Conservation (phyloP, 2,329 filamentous ascomycete genomes). For the Penicillium fuscoglaucum region DNA sequence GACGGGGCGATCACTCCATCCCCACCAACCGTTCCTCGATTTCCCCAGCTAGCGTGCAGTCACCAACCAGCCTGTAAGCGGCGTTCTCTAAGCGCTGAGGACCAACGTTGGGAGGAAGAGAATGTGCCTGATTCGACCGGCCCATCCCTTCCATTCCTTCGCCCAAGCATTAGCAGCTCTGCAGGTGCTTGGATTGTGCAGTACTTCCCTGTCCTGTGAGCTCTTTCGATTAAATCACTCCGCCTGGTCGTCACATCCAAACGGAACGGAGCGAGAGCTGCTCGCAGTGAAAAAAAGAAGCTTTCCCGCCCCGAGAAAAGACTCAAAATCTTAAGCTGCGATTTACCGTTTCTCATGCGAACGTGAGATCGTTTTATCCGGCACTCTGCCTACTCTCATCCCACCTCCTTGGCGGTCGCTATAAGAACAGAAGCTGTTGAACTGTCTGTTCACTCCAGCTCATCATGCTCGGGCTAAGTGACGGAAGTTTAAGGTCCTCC, state of each 20-base stretch:
- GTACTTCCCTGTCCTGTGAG: not conserved
- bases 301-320: slow-evolving; percentile 17
- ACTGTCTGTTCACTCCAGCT: slow-evolving; percentile 8
- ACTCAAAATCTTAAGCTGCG: not conserved
- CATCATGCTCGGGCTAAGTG: slow-evolving; percentile 26
- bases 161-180: slow-evolving; percentile 6
- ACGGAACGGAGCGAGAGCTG: slow-evolving; percentile 4
- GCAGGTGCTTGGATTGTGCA: slow-evolving; percentile 8
- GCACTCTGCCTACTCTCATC: slow-evolving; percentile 13
- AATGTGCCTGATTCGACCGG: slow-evolving; percentile 20
- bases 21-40: slow-evolving; percentile 12
- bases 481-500: slow-evolving; percentile 12
- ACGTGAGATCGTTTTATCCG: slow-evolving; percentile 14
- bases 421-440: slow-evolving; percentile 8
- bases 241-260: slow-evolving; percentile 18
- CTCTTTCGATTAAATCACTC: slow-evolving; percentile 4
- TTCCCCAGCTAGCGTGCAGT: not conserved
- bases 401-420: slow-evolving; percentile 4
- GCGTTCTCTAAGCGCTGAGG: slow-evolving; percentile 26
- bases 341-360: slow-evolving; percentile 19
- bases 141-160: slow-evolving; percentile 2
- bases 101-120: slow-evolving; percentile 1
- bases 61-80: slow-evolving; percentile 18
- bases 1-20: slow-evolving; percentile 7
- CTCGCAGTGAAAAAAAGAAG: slow-evolving; percentile 28